Evolutionary conservation across 352 stramenopile species (phyloP), one percentile per base, ranked within the genome.

Genomic region (Globisporangium acanthophoron): DNA sequence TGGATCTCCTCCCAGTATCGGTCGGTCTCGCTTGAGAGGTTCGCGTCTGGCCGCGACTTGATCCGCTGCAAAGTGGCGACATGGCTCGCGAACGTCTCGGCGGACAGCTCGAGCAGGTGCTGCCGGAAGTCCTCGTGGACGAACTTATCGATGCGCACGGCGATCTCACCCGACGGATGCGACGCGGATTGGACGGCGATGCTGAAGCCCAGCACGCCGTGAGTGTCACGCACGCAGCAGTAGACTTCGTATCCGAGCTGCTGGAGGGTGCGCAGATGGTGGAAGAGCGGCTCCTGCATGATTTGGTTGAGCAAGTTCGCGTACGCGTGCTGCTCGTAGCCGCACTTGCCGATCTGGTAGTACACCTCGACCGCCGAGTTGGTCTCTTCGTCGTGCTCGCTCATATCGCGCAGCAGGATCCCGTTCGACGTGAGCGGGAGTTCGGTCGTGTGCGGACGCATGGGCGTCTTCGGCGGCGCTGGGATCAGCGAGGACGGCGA

Each of bases 341-440:
- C 58, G 41, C 79, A 65, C 37, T 76, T 69, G 27, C 84, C 84
- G 12, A 95, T 71, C 62, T 96, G 87, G 68, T 89, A 94, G 57
- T 95, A 94, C 33, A 90, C 69, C 39, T 92, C 84, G 11, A 94
- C 79, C 12, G 87, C 71, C 51, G 77, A 90, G 59, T 96, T 96
- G 18, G 67, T 80, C 45, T 96, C 85, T 20, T 75, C 66, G 0
- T 80, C 61, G 35, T 88, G 74, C 45, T 90, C 77, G 55, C 80
- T 92, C 40, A 74, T 59, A 31, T 77, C 78, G 18, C 74, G 78
- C 5, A 92, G 56, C 21, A 90, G 57, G 11, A 91, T 48, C 0
- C 79, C 79, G 48, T 87, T 88, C 8, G 62, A 54, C 16, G 78
- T 87, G n/a, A 67, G 31, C 0, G 78, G 82, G 3, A 87, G 53